Evolutionary conservation across 768 basidiomycete species (phyloP).

Genomic region (Collybia nuda): DNA sequence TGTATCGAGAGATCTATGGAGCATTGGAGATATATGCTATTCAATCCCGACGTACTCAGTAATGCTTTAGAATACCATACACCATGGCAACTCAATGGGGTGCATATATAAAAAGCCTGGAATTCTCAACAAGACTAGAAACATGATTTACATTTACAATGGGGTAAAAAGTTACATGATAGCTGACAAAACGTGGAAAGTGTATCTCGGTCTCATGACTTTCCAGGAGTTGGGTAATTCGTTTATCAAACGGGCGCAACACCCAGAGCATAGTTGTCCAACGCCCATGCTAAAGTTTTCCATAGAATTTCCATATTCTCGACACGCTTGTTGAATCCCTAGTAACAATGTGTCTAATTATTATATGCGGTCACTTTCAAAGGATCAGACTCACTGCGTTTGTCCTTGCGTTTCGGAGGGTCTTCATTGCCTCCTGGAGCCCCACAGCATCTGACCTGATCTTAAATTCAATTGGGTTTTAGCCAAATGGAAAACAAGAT

Average conservation of each 20-base stretch:
- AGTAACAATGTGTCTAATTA: no score
- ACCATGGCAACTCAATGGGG: no score
- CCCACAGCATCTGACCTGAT: slow-evolving; percentile 3
- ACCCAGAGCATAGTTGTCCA: slow-evolving; percentile 6
- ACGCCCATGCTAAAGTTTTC: slow-evolving; percentile 2
- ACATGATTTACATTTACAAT: no score
- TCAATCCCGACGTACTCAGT: not conserved
- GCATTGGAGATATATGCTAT: slow-evolving; percentile 1
- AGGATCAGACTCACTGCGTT: not conserved
- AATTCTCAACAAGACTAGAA: no score
- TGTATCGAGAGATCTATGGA: not conserved
- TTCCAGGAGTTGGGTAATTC: no score
- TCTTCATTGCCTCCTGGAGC: not conserved
- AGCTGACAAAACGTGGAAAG: no score
- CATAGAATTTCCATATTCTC: slow-evolving; percentile 1
- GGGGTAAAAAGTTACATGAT: no score
- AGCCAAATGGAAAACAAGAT: no score
- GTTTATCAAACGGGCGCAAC: not conserved
- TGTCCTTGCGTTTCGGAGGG: not conserved
- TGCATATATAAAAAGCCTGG: no score
- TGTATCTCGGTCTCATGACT: no score
- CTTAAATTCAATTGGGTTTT: not conserved
- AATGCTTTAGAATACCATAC: no score
- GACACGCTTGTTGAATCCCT: not conserved
- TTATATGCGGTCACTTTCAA: not conserved